Base-by-base conservation (phyloP, 192 early-diverging fungal species). In the Coemansia sp. region DNA sequence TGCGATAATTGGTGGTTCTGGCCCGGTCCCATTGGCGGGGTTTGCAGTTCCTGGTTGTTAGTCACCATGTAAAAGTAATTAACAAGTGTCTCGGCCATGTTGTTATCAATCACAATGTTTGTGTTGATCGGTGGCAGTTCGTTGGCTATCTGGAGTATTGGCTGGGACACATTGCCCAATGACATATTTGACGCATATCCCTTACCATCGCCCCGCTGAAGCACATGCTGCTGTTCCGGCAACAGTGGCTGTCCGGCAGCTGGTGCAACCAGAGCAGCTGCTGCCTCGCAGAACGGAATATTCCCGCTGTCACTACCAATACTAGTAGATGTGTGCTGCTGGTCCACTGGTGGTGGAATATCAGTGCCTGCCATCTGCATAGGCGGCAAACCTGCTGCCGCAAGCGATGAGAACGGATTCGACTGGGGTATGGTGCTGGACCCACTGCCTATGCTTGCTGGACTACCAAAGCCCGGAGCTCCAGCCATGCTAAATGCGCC, bases 71-170 rank as follows among this genome's bases (percentile, higher is more conserved):
- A 81, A 56, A 81, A 81, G 62, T 81, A 81, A 31, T 81, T 74
- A 7, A 81, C 78, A 53, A 81, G 72, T 23, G 78, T 81, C 61
- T 81, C 78, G 0, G 78, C 78, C 78, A 81, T 81, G 50, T 81
- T 75, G 53, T 74, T 81, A 56, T 81, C 78, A 25, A 81, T 81
- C 16, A 81, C 78, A 28, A 81, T 64, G 52, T 75, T 75, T 3
- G 78, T 75, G 63, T 79, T 79, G 49, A 79, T 73, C 16, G 67
- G 60, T 24, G 59, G 23, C 31, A 67, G 22, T 10, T 55, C 64
- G 18, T 23, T 52, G 25, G 59, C 49, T 10, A 63, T 27, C 18
- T 58, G 63, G 55, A 69, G 51, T 30, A 63, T 12, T 18, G 60
- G 56, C 27, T 24, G 31, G 12, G 55, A n/a, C 26, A 50, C 28